Percentiles rank a stretch among this genome's conserved stretches.
These are phyloP conservation scores for Solioccasus polychromus DNA, from an alignment of 768 basidiomycete species.

Conservation along the genomic window DNA sequence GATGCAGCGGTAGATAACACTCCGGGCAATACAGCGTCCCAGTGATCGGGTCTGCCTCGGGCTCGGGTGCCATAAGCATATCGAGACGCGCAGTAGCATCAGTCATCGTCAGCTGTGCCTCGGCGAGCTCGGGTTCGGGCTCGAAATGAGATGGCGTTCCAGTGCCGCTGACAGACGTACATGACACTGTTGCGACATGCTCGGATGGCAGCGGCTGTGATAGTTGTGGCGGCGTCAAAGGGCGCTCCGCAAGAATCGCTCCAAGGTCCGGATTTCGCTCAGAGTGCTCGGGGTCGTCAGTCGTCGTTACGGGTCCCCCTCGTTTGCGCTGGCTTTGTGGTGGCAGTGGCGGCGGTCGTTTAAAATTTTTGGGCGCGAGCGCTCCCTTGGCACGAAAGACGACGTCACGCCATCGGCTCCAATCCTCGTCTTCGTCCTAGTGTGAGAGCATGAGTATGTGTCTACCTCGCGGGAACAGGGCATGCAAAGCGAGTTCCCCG, in stretches of 20 bases:
- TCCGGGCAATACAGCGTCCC: slow-evolving; percentile 74
- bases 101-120: slow-evolving; percentile 39
- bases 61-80: slow-evolving; percentile 18
- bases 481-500: slow-evolving; percentile 1
- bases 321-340: slow-evolving; percentile 59
- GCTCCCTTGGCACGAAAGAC: slow-evolving; percentile 74
- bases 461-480: neutral
- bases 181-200: too few relatives aligned
- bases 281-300: neutral
- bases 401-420: slow-evolving; percentile 85
- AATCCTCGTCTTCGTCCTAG: slow-evolving; percentile 85
- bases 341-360: slow-evolving; percentile 41
- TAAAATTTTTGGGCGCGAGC: slow-evolving; percentile 36
- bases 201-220: too few relatives aligned
- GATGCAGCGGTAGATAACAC: slow-evolving; percentile 90
- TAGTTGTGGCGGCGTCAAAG: too few relatives aligned
- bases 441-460: slow-evolving; percentile 2
- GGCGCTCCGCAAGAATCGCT: neutral
- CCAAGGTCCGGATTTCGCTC: neutral
- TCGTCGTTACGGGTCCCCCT: slow-evolving; percentile 38
- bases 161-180: neutral
- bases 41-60: slow-evolving; percentile 37
- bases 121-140: neutral
- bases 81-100: slow-evolving; percentile 46
- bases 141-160: too few relatives aligned